phyloP scores from a whole-genome alignment of 495 filamentous ascomycete species.

The Podospora anserina region DNA sequence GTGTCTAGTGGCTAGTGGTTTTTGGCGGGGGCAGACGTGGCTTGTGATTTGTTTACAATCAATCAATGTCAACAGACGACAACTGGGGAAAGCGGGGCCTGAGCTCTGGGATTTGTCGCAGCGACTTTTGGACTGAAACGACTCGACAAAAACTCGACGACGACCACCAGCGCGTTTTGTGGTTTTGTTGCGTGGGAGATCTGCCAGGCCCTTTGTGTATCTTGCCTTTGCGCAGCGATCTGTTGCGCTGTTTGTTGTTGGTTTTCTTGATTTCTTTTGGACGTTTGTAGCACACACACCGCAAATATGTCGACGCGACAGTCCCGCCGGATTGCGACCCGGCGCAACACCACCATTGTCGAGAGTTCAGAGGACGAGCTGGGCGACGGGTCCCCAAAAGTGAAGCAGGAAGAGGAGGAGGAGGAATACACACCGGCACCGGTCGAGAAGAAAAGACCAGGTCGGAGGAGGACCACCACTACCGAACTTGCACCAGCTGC shows the following conservation, averaged over 20 bases:
- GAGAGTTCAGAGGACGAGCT: constrained; percentile 68
- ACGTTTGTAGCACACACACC: constrained; percentile 6
- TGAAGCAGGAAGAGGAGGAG: constrained; percentile 54
- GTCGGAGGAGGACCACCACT: constrained; percentile 55
- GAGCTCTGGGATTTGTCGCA: constrained; percentile 4
- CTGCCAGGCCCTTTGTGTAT: background rate
- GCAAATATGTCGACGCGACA: constrained; percentile 63
- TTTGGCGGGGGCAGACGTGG: constrained; percentile 17
- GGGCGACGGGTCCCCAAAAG: constrained; percentile 47
- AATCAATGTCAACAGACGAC: constrained; percentile 27
- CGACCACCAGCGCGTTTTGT: background rate
- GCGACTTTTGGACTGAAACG: constrained; percentile 1
- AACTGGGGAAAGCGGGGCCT: constrained; percentile 22
- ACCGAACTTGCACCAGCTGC: constrained; percentile 30
- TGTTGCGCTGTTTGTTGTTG: constrained; percentile 5
- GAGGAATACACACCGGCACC: constrained; percentile 81
- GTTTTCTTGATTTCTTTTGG: constrained; percentile 1
- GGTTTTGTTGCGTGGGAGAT: background rate
- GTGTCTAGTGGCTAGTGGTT: background rate
- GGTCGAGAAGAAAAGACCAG: constrained; percentile 38
- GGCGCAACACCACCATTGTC: constrained; percentile 65
- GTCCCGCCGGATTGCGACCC: constrained; percentile 63
- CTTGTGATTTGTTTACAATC: constrained; percentile 37
- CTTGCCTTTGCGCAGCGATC: constrained; percentile 6
- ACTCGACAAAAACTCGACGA: constrained; percentile 4